A percentile compares a stretch with the other conserved stretches of the same genome.
Evolutionary conservation across 768 basidiomycete genomes (phyloP).

Genomic region (Lactarius pseudohatsudake): DNA sequence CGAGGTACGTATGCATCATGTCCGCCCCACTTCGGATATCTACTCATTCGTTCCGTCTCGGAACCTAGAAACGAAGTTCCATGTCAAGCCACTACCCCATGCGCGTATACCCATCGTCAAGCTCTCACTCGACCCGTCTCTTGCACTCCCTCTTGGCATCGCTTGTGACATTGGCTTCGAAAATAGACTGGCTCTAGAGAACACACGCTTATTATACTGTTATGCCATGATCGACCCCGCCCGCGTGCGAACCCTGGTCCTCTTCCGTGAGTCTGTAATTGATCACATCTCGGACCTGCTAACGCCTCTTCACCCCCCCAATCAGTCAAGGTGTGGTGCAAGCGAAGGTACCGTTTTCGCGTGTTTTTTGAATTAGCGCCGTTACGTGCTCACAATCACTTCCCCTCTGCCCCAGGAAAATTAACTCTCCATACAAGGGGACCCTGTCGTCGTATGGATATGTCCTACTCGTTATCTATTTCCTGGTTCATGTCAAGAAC

Average conservation of each 20-base stretch:
- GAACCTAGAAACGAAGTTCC: constrained; percentile 83
- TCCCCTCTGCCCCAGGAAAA: constrained; percentile 59
- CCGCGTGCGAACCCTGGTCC: constrained; percentile 87
- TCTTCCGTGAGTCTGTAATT: constrained; percentile 77
- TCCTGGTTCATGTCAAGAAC: constrained; percentile 95
- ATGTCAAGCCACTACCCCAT: constrained; percentile 93
- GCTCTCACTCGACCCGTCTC: constrained; percentile 85
- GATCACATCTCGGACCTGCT: constrained; percentile 18
- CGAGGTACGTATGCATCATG: constrained; percentile 59
- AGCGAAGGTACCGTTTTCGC: constrained; percentile 61
- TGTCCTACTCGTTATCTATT: constrained; percentile 97
- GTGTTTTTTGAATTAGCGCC: constrained; percentile 26
- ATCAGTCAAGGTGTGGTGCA: constrained; percentile 98
- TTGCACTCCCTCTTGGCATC: constrained; percentile 79
- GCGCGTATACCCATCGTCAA: constrained; percentile 99
- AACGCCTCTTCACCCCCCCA: constrained; percentile 3
- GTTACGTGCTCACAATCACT: constrained; percentile 7
- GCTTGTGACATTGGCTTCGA: constrained; percentile 99
- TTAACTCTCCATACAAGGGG: constrained; percentile 97
- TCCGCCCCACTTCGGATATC: constrained; percentile 7
- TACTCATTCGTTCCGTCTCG: constrained; percentile 24
- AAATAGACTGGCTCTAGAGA: constrained; percentile 95
- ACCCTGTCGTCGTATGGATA: constrained; percentile 97
- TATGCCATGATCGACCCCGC: constrained; percentile 97
- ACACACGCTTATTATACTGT: constrained; percentile 92